These are phyloP conservation scores for Pythium oligandrum DNA, from an alignment of 352 stramenopile species.

Conservation along the genomic window DNA sequence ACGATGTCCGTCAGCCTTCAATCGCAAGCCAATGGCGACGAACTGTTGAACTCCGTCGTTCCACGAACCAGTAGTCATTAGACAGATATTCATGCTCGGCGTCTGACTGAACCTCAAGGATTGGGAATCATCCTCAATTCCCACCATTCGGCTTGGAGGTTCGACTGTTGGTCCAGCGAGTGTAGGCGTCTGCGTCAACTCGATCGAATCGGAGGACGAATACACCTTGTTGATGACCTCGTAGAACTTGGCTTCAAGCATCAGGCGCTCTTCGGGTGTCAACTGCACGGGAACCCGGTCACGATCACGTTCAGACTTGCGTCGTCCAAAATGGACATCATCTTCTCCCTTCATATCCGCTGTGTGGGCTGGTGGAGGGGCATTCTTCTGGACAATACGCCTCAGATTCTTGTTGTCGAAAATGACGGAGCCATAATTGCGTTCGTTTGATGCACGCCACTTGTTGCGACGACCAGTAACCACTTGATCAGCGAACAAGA, in stretches of 20 bases:
- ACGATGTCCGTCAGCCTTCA: slow-evolving; percentile 81
- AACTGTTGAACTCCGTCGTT: slow-evolving; percentile 69
- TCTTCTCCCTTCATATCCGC: slow-evolving; percentile 47
- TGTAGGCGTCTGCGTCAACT: too few relatives aligned
- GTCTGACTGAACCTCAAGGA: slow-evolving; percentile 3
- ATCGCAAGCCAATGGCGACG: slow-evolving; percentile 61
- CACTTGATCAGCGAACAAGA: slow-evolving; percentile 61
- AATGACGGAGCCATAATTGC: slow-evolving; percentile 44
- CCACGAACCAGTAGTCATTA: slow-evolving; percentile 66
- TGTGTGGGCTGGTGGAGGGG: slow-evolving; percentile 34
- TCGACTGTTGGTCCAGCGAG: too few relatives aligned
- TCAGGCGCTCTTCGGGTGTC: slow-evolving; percentile 29
- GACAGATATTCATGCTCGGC: slow-evolving; percentile 65
- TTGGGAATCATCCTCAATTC: too few relatives aligned
- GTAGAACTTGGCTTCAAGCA: slow-evolving; percentile 32
- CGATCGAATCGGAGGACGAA: too few relatives aligned
- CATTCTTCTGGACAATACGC: slow-evolving; percentile 13
- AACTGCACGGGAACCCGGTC: slow-evolving; percentile 41
- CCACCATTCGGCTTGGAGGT: too few relatives aligned
- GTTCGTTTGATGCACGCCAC: slow-evolving; percentile 29
- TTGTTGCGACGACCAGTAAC: slow-evolving; percentile 62
- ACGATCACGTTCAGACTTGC: slow-evolving; percentile 14
- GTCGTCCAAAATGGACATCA: slow-evolving; percentile 13
- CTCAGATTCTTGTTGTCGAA: slow-evolving; percentile 40
- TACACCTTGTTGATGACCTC: slow-evolving; percentile 21